These are phyloP conservation scores for Cercospora sp. DNA, from an alignment of 2,329 filamentous ascomycete species.

Conservation along the genomic window DNA sequence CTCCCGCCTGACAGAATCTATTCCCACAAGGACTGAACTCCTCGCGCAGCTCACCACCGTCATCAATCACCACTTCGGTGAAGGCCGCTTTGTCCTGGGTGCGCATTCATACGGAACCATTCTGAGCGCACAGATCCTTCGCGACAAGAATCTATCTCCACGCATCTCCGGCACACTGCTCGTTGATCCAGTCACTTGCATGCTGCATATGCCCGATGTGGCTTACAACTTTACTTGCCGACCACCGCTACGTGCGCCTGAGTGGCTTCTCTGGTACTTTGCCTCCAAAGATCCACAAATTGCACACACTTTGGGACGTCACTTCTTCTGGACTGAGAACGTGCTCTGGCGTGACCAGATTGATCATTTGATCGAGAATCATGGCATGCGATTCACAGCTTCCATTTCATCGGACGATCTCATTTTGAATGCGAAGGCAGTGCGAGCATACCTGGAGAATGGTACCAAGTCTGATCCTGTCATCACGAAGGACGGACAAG, in stretches of 20 bases:
- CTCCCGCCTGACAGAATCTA: slow-evolving; percentile 59
- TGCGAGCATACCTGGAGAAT: slow-evolving; percentile 58
- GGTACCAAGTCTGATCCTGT: slow-evolving; percentile 34
- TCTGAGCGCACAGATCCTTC: slow-evolving; percentile 62
- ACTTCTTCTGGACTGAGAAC: slow-evolving; percentile 73
- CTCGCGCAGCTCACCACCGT: slow-evolving; percentile 58
- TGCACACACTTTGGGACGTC: slow-evolving; percentile 61
- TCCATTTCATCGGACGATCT: slow-evolving; percentile 61
- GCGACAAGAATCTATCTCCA: slow-evolving; percentile 46
- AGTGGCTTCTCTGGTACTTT: slow-evolving; percentile 71
- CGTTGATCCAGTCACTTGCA: slow-evolving; percentile 65
- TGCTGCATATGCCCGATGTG: slow-evolving; percentile 68
- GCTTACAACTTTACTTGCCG: slow-evolving; percentile 68
- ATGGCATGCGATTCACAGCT: slow-evolving; percentile 53
- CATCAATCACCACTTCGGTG: slow-evolving; percentile 60
- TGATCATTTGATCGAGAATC: slow-evolving; percentile 38
- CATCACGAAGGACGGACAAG: slow-evolving; percentile 23
- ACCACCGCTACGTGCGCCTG: slow-evolving; percentile 56
- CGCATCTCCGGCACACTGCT: slow-evolving; percentile 54
- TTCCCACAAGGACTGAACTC: slow-evolving; percentile 56
- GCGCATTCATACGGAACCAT: slow-evolving; percentile 65
- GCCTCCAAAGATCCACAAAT: slow-evolving; percentile 67
- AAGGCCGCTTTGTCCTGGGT: slow-evolving; percentile 60
- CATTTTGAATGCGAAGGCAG: slow-evolving; percentile 62
- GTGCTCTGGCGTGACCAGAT: slow-evolving; percentile 70